Base-by-base conservation (phyloP, 2,329 filamentous ascomycete species). In the Aspergillus phoenicis region DNA sequence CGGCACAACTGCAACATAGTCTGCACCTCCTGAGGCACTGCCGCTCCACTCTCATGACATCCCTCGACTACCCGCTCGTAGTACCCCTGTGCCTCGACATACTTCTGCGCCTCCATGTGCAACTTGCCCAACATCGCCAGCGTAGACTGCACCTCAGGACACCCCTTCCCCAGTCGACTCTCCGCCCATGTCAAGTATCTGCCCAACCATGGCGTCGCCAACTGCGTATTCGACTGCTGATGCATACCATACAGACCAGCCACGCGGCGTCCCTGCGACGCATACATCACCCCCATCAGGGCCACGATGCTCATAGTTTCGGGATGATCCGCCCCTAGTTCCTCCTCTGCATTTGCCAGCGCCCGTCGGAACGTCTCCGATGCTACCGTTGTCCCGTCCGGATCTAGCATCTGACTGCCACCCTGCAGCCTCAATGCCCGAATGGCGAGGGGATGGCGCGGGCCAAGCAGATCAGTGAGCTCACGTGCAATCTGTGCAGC, bases 301-400 rank as follows among this genome's bases (percentile, higher is more conserved):
- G 66, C 65, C 8, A 74, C 70, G 11, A 72, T 68, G 5, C 61
- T 64, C 62, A 73, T 66, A 0, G 69, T 71, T 24, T 71, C 62
- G 0, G 69, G 62, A 41, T 73, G 68, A 2, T 73, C 68, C 0
- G 66, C 51, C 0, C 72, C 72, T 0, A 73, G 54, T 0, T 58
- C 43, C 54, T 74, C 71, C 33, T 74, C 72, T 0, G 70, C 68
- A 6, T 62, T 66, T 1, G 71, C 63, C 1, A 74, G 66, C 6
- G 68, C 71, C 10, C 71, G 71, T 0, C 72, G 71, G n/a, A 73
- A 59, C 0, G 68, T 71, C 54, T 74, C 72, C 2, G 69, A 73
- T 0, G 71, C 65, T 13, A 63, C 60, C 13, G 67, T 59, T 4
- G 53, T 62, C 51, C 65, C 62, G 10, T 69, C 61, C n/a, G 39